Evolutionary conservation across 768 basidiomycete genomes (phyloP).

Genomic region (Rhodotorula toruloides): DNA sequence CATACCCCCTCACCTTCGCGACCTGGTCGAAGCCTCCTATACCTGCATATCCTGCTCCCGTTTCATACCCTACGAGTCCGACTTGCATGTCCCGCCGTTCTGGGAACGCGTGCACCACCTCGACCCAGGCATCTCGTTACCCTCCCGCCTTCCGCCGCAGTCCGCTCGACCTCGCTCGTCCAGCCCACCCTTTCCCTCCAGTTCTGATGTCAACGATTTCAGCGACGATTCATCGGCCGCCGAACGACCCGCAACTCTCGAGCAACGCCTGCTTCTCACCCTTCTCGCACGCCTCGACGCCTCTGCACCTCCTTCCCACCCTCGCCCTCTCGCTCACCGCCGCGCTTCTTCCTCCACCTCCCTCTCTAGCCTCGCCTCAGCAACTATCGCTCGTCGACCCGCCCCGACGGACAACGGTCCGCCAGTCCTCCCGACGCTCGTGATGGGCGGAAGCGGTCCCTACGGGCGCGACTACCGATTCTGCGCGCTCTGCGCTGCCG

Average conservation of each 20-base stretch:
- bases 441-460: neutral
- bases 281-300: constrained; percentile 9
- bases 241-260: constrained; percentile 4
- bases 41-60: constrained; percentile 14
- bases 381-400: neutral
- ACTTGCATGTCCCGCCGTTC: neutral
- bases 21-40: constrained; percentile 1
- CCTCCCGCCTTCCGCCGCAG: neutral
- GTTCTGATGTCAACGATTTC: neutral
- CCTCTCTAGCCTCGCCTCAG: neutral
- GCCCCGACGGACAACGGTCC: neutral
- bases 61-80: neutral
- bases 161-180: neutral
- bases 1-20: constrained; percentile 7
- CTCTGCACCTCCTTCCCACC: neutral
- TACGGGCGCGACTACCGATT: neutral
- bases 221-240: neutral
- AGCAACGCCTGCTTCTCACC: constrained; percentile 14
- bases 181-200: neutral
- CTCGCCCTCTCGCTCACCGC: neutral
- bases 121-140: constrained; percentile 15
- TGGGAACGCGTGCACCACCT: constrained; percentile 10
- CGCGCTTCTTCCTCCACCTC: neutral
- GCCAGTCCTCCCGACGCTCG: constrained; percentile 3
- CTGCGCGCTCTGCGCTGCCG: constrained; percentile 8